Evolutionary conservation across 805 yeast species (phyloP), one percentile per base, ranked within the genome.

Genomic region (Nematodospora valgi): DNA sequence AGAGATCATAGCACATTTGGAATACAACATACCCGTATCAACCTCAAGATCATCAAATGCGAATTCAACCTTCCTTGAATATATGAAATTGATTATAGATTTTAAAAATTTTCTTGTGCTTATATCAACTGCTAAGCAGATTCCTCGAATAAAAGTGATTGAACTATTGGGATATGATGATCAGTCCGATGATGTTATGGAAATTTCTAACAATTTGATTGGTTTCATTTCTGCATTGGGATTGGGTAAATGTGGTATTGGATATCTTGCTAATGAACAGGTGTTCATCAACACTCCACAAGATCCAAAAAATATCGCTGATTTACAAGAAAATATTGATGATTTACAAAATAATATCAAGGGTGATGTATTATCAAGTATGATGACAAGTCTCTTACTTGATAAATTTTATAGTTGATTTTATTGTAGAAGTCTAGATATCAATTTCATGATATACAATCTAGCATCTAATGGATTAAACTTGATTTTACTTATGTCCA

Each of bases 401-500:
- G 60, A 54, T 19, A 56, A 52, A 39, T 51, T 46, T 26, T 45
- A 52, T 29, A 42, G 32, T 27, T 45, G 19, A 31, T 20, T 24
- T 50, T 47, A 23, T 44, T 53, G 26, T 40, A 32, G 22, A 43
- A 47, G 27, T 31, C 41, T 40, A 31, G 34, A 35, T 4, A 59
- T 44, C 29, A 59, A 43, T 19, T 47, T 46, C 37, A 64, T 46
- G 37, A 63, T 59, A 45, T 64, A 70, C 7, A 71, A 52, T 21
- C 82, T 55, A 0, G 74, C 76, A 38, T 62, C 68, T 23, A 74
- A 44, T 1, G 82, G 73, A 44, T 74, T 66, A 23, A 76, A 60
- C 27, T 54, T 53, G 3, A 76, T 64, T 13, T 57, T 48, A 3
- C 59, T 44, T 42, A 77, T 40, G 21, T 59, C 64, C 31, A 76